A percentile compares a stretch with the other conserved stretches of the same genome.
Evolutionary conservation across 257 asterid species (phyloP).

Genomic region (Perilla frutescens): DNA sequence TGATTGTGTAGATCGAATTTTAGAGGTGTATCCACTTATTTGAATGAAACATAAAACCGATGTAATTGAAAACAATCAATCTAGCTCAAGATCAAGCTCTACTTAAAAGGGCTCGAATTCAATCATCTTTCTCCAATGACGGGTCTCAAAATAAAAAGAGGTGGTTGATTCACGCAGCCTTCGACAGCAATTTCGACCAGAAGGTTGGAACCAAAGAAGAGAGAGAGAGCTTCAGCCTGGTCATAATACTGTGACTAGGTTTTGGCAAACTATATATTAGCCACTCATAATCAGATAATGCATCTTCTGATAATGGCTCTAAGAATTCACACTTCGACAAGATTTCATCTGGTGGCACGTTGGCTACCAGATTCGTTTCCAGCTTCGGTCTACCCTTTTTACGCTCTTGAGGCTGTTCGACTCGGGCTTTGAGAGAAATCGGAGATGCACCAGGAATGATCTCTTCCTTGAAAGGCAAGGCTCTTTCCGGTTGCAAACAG

Average conservation of each 20-base stretch:
- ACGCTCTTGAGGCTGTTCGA: constrained; percentile 39
- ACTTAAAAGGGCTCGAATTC: neutral
- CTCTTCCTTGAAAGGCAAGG: constrained; percentile 63
- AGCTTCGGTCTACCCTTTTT: constrained; percentile 63
- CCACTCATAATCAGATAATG: constrained; percentile 71
- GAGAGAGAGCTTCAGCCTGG: constrained; percentile 40
- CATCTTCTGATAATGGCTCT: constrained; percentile 76
- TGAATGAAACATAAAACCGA: too few species aligned
- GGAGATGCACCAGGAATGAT: constrained; percentile 83
- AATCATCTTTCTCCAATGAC: neutral
- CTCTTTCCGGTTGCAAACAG: constrained; percentile 80
- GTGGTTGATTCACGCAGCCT: constrained; percentile 37
- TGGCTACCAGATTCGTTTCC: constrained; percentile 69
- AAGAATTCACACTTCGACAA: constrained; percentile 73
- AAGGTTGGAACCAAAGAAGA: constrained; percentile 35
- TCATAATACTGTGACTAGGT: constrained; percentile 38
- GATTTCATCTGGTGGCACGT: constrained; percentile 75
- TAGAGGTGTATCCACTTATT: too few species aligned
- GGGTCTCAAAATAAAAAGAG: neutral
- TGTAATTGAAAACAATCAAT: neutral
- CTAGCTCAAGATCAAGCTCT: neutral
- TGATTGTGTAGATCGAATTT: too few species aligned
- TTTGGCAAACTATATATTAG: constrained; percentile 53
- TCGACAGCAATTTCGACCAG: constrained; percentile 44
- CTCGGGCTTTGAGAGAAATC: constrained; percentile 46